Base-by-base conservation (phyloP, 371 early-diverging fungal genomes). In the Mucor circinelloides region DNA sequence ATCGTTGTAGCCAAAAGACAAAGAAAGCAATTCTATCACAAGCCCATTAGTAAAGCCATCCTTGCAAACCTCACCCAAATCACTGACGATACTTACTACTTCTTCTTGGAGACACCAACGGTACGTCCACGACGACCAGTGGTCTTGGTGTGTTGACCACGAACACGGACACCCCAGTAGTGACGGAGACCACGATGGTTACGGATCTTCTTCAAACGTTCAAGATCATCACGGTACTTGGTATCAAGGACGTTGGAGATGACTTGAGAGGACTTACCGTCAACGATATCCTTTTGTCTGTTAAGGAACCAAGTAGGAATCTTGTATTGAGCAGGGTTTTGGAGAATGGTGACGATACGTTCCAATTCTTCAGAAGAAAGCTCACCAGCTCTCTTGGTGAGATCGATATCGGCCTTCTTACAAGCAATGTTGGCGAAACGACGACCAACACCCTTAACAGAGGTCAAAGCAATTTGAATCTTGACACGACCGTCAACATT, bases 281-380 rank as follows among this genome's bases (percentile, higher is more conserved):
- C 95, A 76, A 90, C 86, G 76, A 92, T 87, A 89, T 99, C 99
- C 90, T 95, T 99, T 85, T 98, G 98, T 80, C 97, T 90, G 93
- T 99, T 99, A 55, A 98, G 92, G 91, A 99, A 95, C 95, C 97
- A 99, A 79, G 89, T 87, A 69, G 99, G 99, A 82, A 99, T 97
- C 88, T 97, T 97, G 89, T 91, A 95, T 86, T 94, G 88, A 78
- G 89, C 88, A 70, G 98, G 97, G 88, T 97, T 92, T 84, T 93
- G 92, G 82, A 97, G 91, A 76, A 94, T 94, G 78, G 92, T 90
- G 58, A 93, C 90, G 60, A 98, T 85, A 72, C 93, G 91, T 84
- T 96, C 93, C 62, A 96, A 88, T 85, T 98, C 98, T 77, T 96
- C 97, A 76, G 86, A 84, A 78, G 90, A 88, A 70, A 99, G 90